These are phyloP conservation scores for Blastobotrys terrestris DNA, from an alignment of 805 yeast species.

Conservation along the genomic window DNA sequence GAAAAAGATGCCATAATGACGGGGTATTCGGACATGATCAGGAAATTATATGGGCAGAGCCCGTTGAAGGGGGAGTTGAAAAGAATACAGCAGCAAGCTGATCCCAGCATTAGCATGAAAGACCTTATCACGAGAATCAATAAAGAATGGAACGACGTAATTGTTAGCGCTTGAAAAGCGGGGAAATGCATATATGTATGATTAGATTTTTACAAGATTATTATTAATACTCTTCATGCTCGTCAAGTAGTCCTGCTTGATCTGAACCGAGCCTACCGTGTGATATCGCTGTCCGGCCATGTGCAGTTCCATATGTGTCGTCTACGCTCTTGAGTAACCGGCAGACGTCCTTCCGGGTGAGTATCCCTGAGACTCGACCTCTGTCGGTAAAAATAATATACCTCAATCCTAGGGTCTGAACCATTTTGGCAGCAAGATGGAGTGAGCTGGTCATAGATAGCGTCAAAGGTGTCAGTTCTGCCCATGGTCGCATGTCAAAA, in stretches of 20 bases:
- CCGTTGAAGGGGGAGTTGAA: not conserved
- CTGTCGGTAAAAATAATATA: conserved; percentile 28
- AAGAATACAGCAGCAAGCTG: not conserved
- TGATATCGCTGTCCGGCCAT: too few relatives aligned
- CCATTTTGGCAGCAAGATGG: conserved; percentile 33
- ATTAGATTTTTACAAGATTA: too few relatives aligned
- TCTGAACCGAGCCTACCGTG: not conserved
- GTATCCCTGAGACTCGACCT: conserved; percentile 32
- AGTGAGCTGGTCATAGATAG: conserved; percentile 31
- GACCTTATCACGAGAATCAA: not conserved
- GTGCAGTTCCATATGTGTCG: not conserved
- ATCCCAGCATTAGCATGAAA: not conserved
- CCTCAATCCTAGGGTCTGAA: conserved; percentile 35
- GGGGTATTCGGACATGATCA: not conserved
- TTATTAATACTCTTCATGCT: not conserved
- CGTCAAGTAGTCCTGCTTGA: not conserved
- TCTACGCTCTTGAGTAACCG: not conserved
- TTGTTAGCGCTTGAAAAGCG: not conserved
- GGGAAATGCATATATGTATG: too few relatives aligned
- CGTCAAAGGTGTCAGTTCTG: conserved; percentile 22
- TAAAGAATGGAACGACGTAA: not conserved
- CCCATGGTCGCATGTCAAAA: conserved; percentile 5
- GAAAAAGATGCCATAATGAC: not conserved
- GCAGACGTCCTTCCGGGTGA: conserved; percentile 33
- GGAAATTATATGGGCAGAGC: not conserved